Base-by-base conservation (phyloP, 352 stramenopile genomes). In the Globisporangium megalacanthum region DNA sequence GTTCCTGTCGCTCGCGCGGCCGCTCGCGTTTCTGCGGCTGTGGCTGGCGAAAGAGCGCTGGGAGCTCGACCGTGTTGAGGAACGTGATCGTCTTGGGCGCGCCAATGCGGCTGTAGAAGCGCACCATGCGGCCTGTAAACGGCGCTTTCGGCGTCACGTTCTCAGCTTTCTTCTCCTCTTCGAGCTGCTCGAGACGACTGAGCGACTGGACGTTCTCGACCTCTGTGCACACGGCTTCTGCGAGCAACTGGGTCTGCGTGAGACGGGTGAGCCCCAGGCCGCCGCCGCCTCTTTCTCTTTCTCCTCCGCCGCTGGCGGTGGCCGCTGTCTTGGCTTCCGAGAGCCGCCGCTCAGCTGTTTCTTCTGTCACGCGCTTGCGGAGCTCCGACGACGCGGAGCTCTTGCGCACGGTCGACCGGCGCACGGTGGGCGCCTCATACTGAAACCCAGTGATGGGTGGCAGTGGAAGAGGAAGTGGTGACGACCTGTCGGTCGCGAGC, bases 121-220 rank as follows among this genome's bases (percentile, higher is more conserved):
- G 66, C 42, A 94, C 73, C 61, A 88, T 83, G 9, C 73, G 61
- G n/a, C 78, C 79, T 14, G 76, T 87, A 62, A 79, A 83, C 54
- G 81, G 83, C 10, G 73, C 73, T 57, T 92, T 94, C 11, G 84
- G 84, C 9, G 77, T 69, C 13, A 72, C 67, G 49, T 62, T 81
- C 65, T 90, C 81, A 7, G 66, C 69, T 19, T 86, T 86, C 66
- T 90, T 91, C 67, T 94, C 84, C 64, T 94, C 84, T 53, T 94
- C 84, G 0, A 92, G 60, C 57, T 83, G 81, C 62, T 94, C 84
- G 39, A 94, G 44, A 41, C 79, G 72, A 42, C 83, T 85, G 33
- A 94, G 63, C n/a, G 81, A 92, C 70, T 88, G 76, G 41, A 64
- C 75, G 53, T 94, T 94, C 45, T 89, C 77, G 44, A 94, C 75